Conservation (phyloP, 2,329 filamentous ascomycete species). For the Fusarium agapanthi region DNA sequence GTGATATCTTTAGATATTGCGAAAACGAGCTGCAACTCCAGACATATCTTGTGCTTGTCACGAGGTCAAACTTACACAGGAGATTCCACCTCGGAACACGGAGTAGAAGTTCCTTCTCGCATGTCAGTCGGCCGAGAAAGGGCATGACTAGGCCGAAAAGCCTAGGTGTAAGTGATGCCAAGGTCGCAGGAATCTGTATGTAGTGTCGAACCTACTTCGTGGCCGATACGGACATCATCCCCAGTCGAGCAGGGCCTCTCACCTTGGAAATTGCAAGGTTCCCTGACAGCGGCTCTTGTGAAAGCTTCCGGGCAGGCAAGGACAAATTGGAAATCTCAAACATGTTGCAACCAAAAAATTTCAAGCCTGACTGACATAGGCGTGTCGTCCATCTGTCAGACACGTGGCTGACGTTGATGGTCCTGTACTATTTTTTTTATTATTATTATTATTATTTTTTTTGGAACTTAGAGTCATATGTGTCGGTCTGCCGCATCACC, state of each 20-base stretch:
- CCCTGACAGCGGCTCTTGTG: slow-evolving; percentile 4
- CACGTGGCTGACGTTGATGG: slow-evolving; percentile 29
- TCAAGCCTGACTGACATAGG: slow-evolving; percentile 2
- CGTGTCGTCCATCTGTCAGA: slow-evolving; percentile 12
- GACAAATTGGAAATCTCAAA: slow-evolving; percentile 2
- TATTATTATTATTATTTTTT: too few relatives aligned
- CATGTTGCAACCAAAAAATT: slow-evolving; percentile 12
- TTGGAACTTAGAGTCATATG: slow-evolving; percentile 9
- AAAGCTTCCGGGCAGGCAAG: slow-evolving; percentile 22
- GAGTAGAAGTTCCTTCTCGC: slow-evolving; percentile 25
- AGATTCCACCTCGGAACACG: slow-evolving; percentile 20
- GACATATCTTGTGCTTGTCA: slow-evolving; percentile 14
- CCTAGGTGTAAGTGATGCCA: slow-evolving; percentile 29
- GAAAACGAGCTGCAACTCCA: slow-evolving; percentile 1
- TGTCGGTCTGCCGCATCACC: slow-evolving; percentile 12
- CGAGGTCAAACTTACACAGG: slow-evolving; percentile 10
- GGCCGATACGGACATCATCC: slow-evolving; percentile 24
- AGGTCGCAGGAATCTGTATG: slow-evolving; percentile 24
- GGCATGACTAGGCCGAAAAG: slow-evolving; percentile 32
- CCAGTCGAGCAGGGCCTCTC: slow-evolving; percentile 31
- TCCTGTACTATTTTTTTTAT: slow-evolving; percentile 1
- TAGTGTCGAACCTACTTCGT: slow-evolving; percentile 11
- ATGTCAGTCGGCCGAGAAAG: slow-evolving; percentile 39
- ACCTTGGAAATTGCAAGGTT: slow-evolving; percentile 21
- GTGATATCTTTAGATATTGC: slow-evolving; percentile 10